Evolutionary conservation across 805 yeast species (phyloP).

Genomic region (Pichia californica): DNA sequence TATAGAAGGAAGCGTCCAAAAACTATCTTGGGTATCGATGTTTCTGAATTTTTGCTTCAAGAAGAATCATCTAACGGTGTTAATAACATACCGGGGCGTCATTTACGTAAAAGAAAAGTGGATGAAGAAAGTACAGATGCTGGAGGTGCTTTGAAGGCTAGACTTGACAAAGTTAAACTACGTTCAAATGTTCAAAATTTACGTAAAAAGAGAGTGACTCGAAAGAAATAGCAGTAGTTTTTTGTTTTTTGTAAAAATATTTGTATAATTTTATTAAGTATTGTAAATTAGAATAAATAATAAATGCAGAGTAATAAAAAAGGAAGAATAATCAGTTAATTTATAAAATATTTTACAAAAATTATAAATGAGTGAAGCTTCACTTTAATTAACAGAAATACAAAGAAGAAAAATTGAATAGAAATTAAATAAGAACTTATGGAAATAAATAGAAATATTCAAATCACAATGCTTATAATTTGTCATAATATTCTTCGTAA

Average conservation of each 20-base stretch:
- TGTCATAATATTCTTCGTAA: constrained; percentile 98
- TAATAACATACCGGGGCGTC: neutral
- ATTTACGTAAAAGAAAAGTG: constrained; percentile 1
- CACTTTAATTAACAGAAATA: constrained; percentile 4
- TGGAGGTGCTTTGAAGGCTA: constrained; percentile 3
- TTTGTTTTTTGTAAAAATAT: too few species aligned
- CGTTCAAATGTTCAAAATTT: constrained; percentile 7
- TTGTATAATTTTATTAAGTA: too few species aligned
- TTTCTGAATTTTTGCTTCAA: neutral
- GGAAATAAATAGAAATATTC: neutral
- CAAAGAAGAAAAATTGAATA: constrained; percentile 7
- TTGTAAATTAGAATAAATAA: too few species aligned
- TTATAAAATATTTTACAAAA: constrained; percentile 3
- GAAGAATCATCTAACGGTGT: neutral
- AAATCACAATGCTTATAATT: constrained; percentile 47
- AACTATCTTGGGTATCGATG: constrained; percentile 7
- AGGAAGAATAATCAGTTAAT: neutral
- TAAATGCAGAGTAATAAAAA: too few species aligned
- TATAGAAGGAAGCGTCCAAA: too few species aligned
- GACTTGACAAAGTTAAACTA: constrained; percentile 8
- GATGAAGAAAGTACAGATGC: neutral
- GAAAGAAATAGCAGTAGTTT: neutral
- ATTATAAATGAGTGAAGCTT: too few species aligned
- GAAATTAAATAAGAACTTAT: constrained; percentile 3
- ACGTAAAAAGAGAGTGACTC: constrained; percentile 1